These are phyloP conservation scores for Diaporthe ampelina DNA, from an alignment of 2,329 filamentous ascomycete genomes.

Conservation along the genomic window DNA sequence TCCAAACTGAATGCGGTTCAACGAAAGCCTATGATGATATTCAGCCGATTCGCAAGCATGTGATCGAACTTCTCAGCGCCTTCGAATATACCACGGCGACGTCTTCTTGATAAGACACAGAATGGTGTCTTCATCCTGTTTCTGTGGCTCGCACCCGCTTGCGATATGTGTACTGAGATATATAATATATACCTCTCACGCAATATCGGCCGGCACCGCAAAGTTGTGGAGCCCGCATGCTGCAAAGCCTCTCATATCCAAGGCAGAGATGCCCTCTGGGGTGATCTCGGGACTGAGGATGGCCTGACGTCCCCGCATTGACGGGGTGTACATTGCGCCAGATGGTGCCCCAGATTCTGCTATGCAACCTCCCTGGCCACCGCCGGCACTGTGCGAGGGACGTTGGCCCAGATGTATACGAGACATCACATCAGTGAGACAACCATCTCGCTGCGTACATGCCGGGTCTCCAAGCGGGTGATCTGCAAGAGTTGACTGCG, in stretches of 20 bases:
- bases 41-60: conserved; percentile 19
- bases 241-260: conserved; percentile 20
- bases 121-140: neutral
- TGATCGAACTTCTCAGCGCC: neutral
- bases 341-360: conserved; percentile 24
- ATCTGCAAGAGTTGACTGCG: conserved; percentile 11
- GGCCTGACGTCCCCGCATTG: conserved; percentile 33
- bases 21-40: conserved; percentile 6
- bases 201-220: conserved; percentile 19
- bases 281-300: conserved; percentile 27
- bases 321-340: conserved; percentile 8
- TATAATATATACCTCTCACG: conserved; percentile 28
- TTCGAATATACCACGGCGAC: neutral
- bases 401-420: conserved; percentile 13
- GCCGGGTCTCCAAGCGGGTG: neutral
- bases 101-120: neutral
- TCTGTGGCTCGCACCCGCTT: neutral
- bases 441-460: neutral
- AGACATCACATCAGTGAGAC: conserved; percentile 8
- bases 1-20: neutral
- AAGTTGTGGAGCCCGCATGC: conserved; percentile 11
- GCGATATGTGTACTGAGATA: conserved; percentile 7
- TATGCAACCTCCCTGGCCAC: conserved; percentile 23
- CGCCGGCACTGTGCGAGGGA: conserved; percentile 24
- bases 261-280: conserved; percentile 7